Evolutionary conservation across 139 green algal genomes (phyloP), one percentile per base, ranked within the genome.

Genomic region (Chlorella sp.): DNA sequence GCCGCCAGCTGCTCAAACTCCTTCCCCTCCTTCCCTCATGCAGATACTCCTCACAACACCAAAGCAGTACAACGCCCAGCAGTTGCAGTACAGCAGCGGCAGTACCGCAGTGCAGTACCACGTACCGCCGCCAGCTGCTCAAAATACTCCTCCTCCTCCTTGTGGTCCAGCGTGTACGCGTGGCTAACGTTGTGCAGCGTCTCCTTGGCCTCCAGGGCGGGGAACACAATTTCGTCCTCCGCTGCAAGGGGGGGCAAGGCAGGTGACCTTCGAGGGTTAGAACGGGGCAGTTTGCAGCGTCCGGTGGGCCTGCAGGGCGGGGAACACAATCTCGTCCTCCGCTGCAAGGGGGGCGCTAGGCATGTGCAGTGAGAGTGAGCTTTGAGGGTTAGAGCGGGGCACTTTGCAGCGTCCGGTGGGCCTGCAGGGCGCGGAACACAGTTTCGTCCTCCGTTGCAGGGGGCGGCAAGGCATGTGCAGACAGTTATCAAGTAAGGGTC

Each of bases 161-260:
- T 92, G 93, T 99, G 98, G 92, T 99, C 98, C 61, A 99, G 93
- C 34, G 96, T 96, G 95, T 99, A 99, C 14, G 96, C 96, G 91
- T 99, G 96, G 89, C 94, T 97, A 36, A 99, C 96, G 93, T 99
- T 99, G 86, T 93, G 91, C 89, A 99, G 95, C 26, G 95, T 94
- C 91, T 99, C 96, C 93, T 99, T 99, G 24, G 92, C 92, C 94
- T 99, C 98, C 66, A 99, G 93, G 15, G 97, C 98, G 40, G 98
- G 98, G 78, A 99, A 99, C 82, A 99, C 97, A 64, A 99, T 98
- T 82, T 99, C 96, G 91, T 99, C 98, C 92, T 99, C 98, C 0
- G 94, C 88, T 87, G 86, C 34, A 57, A 39, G 64, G 28, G 80
- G 22, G 22, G 28, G 19, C 24, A 26, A 12, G 32, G 7, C 26